Conservation (phyloP, 768 basidiomycete species). For the Asterophora lycoperdoides region DNA sequence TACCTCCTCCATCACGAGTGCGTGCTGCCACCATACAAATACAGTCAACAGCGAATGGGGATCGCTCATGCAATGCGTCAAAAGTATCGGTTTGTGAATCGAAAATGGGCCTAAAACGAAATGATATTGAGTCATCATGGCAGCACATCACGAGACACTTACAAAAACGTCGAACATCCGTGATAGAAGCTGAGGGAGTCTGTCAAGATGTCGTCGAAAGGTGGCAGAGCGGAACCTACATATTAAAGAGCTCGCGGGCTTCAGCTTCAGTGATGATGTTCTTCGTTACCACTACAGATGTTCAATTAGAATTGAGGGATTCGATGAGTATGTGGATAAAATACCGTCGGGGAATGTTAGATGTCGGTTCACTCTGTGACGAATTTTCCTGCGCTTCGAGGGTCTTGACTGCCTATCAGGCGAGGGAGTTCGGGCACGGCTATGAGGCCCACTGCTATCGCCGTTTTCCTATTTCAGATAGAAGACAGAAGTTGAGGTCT, state of each 20-base stretch:
- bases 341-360: conserved; percentile 78
- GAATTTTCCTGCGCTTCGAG: conserved; percentile 65
- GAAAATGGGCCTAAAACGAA: conserved; percentile 61
- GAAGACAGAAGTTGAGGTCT: conserved; percentile 14
- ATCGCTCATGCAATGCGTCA: conserved; percentile 80
- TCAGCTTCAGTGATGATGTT: conserved; percentile 76
- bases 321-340: neutral
- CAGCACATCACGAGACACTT: conserved; percentile 15
- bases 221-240: conserved; percentile 44
- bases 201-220: conserved; percentile 9
- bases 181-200: conserved; percentile 66
- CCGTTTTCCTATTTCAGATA: conserved; percentile 60
- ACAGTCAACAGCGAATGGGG: conserved; percentile 88
- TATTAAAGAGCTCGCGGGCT: conserved; percentile 80
- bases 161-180: conserved; percentile 86
- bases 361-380: conserved; percentile 53
- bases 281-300: conserved; percentile 70
- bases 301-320: conserved; percentile 10
- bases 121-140: conserved; percentile 10
- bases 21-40: conserved; percentile 93
- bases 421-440: conserved; percentile 69
- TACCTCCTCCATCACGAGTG: conserved; percentile 87
- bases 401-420: conserved; percentile 68
- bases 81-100: conserved; percentile 81
- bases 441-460: conserved; percentile 70